Conservation (phyloP, 78 protist species). For the Blattamonas nauphoetae region DNA sequence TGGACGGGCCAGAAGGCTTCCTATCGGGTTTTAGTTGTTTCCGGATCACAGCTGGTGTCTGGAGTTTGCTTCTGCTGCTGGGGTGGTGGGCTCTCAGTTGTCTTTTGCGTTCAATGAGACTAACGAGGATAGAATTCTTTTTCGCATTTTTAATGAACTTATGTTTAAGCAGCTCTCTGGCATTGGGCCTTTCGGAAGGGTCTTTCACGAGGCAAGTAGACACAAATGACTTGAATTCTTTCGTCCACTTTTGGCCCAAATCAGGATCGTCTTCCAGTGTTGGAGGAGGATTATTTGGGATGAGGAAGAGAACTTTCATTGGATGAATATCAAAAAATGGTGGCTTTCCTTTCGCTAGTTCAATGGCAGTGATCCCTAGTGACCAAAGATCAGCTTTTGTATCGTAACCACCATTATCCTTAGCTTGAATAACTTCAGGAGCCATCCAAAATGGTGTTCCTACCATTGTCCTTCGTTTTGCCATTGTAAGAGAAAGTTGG, state of each 20-base stretch:
- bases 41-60: too few relatives aligned
- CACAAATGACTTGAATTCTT: background rate
- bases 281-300: slow-evolving; percentile 48
- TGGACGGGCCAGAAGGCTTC: too few relatives aligned
- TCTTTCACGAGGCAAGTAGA: background rate
- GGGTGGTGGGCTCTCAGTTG: too few relatives aligned
- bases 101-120: too few relatives aligned
- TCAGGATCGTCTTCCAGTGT: slow-evolving; percentile 40
- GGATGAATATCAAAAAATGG: background rate
- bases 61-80: too few relatives aligned
- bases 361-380: slow-evolving; percentile 80
- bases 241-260: too few relatives aligned
- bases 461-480: slow-evolving; percentile 8
- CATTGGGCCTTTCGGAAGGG: background rate
- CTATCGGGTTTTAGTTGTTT: too few relatives aligned
- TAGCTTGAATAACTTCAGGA: slow-evolving; percentile 1
- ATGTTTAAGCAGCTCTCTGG: background rate
- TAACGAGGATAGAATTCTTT: too few relatives aligned
- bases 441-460: slow-evolving; percentile 27
- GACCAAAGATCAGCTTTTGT: background rate
- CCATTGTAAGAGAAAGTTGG: background rate
- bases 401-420: background rate
- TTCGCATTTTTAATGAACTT: background rate
- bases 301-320: slow-evolving; percentile 21
- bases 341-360: slow-evolving; percentile 74